Percentiles rank a stretch among this genome's conserved stretches.
Evolutionary conservation across 1,139 yeast species (phyloP).

Genomic region (Hyphopichia fennica): DNA sequence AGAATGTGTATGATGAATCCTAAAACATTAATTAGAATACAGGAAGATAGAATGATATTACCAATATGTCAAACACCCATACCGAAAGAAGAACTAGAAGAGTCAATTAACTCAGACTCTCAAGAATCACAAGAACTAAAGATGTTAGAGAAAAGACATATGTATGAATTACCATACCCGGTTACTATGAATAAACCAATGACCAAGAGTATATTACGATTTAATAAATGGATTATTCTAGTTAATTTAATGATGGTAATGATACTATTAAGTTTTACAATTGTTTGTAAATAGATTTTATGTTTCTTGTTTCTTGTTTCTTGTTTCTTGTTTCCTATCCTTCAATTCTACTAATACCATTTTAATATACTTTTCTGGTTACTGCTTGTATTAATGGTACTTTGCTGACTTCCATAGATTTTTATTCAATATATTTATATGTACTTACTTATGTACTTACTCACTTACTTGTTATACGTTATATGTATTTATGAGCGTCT

Average conservation of each 20-base stretch:
- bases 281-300: background rate
- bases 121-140: background rate
- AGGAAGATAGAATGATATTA: background rate
- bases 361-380: too few species aligned
- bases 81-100: too few species aligned
- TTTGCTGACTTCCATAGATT: too few species aligned
- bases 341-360: background rate
- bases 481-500: too few species aligned
- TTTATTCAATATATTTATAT: too few species aligned
- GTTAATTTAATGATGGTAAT: background rate
- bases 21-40: background rate
- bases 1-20: slow-evolving; percentile 3
- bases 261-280: background rate
- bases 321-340: background rate
- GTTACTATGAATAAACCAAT: background rate
- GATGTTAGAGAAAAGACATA: slow-evolving; percentile 1
- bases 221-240: slow-evolving; percentile 1
- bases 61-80: background rate
- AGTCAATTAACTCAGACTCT: too few species aligned
- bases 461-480: too few species aligned
- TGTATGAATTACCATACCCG: slow-evolving; percentile 2
- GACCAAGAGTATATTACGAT: background rate
- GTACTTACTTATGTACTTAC: too few species aligned
- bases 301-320: background rate
- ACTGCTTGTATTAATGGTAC: too few species aligned